Evolutionary conservation across 2,329 filamentous ascomycete species (phyloP).

Genomic region (Aspergillus sp.): DNA sequence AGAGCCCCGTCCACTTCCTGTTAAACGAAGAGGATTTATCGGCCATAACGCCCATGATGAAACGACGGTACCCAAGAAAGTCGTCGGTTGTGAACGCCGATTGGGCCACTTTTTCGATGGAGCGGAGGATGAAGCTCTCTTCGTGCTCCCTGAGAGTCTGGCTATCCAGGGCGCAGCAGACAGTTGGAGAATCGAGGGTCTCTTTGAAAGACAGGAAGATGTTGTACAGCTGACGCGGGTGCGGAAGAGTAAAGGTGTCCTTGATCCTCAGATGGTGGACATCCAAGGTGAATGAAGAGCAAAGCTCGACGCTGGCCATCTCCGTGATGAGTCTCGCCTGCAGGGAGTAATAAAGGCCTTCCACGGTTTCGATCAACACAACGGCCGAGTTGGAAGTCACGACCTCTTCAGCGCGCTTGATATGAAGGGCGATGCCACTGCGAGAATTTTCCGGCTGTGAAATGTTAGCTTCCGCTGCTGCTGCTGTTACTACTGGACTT

Average conservation of each 20-base stretch:
- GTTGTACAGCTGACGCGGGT: conserved; percentile 24
- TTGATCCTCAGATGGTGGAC: conserved; percentile 11
- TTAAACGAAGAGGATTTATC: conserved; percentile 15
- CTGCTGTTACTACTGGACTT: too few species aligned
- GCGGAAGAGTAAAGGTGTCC: conserved; percentile 18
- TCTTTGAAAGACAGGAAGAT: conserved; percentile 26
- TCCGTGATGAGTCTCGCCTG: conserved; percentile 30
- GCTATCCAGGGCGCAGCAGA: conserved; percentile 19
- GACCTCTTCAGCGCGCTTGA: conserved; percentile 21
- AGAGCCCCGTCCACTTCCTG: conserved; percentile 21
- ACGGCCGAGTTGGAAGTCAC: conserved; percentile 18
- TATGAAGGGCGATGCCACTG: conserved; percentile 21
- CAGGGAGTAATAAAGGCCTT: conserved; percentile 29
- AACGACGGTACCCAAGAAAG: conserved; percentile 20
- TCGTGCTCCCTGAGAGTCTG: conserved; percentile 21
- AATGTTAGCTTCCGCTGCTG: conserved; percentile 1
- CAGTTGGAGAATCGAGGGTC: conserved; percentile 17
- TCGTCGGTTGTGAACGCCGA: conserved; percentile 14
- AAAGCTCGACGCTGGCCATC: conserved; percentile 27
- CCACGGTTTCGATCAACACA: conserved; percentile 23
- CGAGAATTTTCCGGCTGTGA: conserved; percentile 21
- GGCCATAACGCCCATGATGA: conserved; percentile 14
- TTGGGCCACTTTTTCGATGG: conserved; percentile 10
- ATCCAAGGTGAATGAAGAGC: conserved; percentile 19
- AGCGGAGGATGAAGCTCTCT: conserved; percentile 16